A percentile compares a stretch with the other conserved stretches of the same genome.
These are phyloP conservation scores for Juglanconis oblonga DNA, from an alignment of 2,329 filamentous ascomycete species.

Conservation along the genomic window DNA sequence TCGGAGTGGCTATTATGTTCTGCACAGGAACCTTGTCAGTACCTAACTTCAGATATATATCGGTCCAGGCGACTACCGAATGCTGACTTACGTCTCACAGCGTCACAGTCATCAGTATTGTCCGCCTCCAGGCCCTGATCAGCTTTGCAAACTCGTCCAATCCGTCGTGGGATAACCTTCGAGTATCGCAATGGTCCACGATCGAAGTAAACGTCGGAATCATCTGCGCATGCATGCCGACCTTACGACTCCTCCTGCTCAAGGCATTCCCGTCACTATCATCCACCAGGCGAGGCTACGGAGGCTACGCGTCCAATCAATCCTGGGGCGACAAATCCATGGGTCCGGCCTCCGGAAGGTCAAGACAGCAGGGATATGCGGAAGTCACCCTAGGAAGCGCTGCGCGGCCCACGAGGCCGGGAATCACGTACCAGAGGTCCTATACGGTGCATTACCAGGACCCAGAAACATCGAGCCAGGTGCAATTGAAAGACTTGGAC, in stretches of 20 bases:
- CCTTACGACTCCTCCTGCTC: conserved; percentile 27
- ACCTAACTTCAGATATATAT: not conserved
- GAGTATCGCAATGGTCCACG: conserved; percentile 31
- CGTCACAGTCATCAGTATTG: conserved; percentile 32
- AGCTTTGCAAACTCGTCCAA: conserved; percentile 28
- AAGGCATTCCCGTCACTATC: conserved; percentile 25
- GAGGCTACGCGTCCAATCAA: conserved; percentile 4
- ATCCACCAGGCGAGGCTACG: conserved; percentile 9
- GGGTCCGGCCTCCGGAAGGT: not conserved
- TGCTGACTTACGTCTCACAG: conserved; percentile 13
- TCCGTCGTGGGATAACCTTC: conserved; percentile 29
- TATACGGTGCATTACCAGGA: conserved; percentile 21
- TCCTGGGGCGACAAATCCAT: conserved; percentile 1
- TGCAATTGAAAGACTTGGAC: conserved; percentile 20
- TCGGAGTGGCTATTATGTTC: conserved; percentile 42
- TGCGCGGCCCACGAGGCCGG: not conserved
- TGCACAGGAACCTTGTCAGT: conserved; percentile 38
- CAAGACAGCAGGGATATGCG: not conserved
- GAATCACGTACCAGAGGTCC: conserved; percentile 19
- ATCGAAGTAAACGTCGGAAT: conserved; percentile 34
- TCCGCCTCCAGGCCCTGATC: conserved; percentile 30
- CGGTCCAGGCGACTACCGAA: not conserved
- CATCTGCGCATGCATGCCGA: conserved; percentile 33
- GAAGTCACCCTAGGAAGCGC: not conserved
- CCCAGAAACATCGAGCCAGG: conserved; percentile 19